Base-by-base conservation (phyloP, 108 stramenopile genomes). In the Cylindrotheca fusiformis region DNA sequence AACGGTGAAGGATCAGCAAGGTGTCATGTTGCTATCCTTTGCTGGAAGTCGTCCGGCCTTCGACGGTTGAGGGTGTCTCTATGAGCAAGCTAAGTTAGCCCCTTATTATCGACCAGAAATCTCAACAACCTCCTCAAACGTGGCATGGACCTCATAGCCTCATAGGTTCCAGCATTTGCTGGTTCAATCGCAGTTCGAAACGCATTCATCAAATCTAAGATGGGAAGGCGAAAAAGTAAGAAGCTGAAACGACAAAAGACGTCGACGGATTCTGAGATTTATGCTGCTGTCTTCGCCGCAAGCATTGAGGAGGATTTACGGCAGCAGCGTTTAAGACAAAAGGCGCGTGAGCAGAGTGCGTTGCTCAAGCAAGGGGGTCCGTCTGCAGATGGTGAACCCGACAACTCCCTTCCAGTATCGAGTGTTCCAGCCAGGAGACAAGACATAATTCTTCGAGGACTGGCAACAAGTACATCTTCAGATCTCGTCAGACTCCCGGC, bases 271-370 rank as follows among this genome's bases (percentile, higher is more conserved):
- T 23, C 51, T 23, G 1, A 56, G 18, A 41, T 10, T 41, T 6
- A 41, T 41, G 36, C 6, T 10, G 6, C 10, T 14, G 10, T 41
- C 36, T 41, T 41, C 14, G 50, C 6, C 1, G 1, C 58, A 0
- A 45, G 41, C 23, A 5, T 72, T 32, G 71, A 72, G 48, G 71
- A 72, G 28, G 71, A 72, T 21, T 56, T 72, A 29, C 36, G 64
- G 24, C 58, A 52, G 47, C 64, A 72, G 30, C 36, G 70, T 21
- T 29, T 58, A 14, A 48, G 70, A 36, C 70, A 71, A 41, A 52
- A 63, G 14, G 51, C 55, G 55, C 70, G 70, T 17, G 50, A 62
- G 50, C 12, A 12, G 41, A 26, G 26, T 36, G 23, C 17, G 4
- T 17, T 47, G 19, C 12, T 23, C 14, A 12, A 58, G 51, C 6